Evolutionary conservation across 2,329 filamentous ascomycete species (phyloP), one percentile per base, ranked within the genome.

Genomic region (Neobulgaria alba): DNA sequence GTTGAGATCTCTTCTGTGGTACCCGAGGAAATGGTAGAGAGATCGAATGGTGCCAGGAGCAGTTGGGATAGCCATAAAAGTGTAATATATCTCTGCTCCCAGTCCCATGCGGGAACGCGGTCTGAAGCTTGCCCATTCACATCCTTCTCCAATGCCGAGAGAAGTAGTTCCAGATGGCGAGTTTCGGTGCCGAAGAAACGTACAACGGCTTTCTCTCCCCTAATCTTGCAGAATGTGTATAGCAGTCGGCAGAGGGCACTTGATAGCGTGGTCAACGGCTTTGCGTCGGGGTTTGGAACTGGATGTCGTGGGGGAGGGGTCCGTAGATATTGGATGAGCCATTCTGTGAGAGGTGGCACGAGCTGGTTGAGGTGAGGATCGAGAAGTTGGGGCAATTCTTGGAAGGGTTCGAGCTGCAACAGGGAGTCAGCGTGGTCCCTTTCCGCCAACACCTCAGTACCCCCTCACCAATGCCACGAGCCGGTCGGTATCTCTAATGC

Each of bases 141-240:
- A 10, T 51, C 51, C 21, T 73, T 68, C 56, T 93, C 86, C 31
- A 95, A 76, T 12, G 82, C 81, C 2, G 73, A 71, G 7, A 95
- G 69, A 46, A 98, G 71, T 1, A 82, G 72, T 59, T 95, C 89
- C 10, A 98, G 73, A 56, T 89, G 82, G 55, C 75, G 82, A 2
- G 88, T 82, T 61, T 96, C 92, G 49, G 92, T 94, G 58, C 85
- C 90, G 50, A 98, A 68, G 57, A 96, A 95, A 31, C 86, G 78
- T 38, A 88, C 79, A 52, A 98, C 82, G 38, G 98, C 82, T 62
- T 96, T 96, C 59, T 92, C 81, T 17, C 92, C 90, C 39, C 92
- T 77, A 37, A 96, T 82, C 64, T 98, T 98, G 71, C 88, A 95
- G 46, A 98, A 82, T 0, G 82, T 82, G 59, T 96, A 96, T 26